Evolutionary conservation across 2,329 filamentous ascomycete species (phyloP).

Genomic region (Pestalotiopsis fici): DNA sequence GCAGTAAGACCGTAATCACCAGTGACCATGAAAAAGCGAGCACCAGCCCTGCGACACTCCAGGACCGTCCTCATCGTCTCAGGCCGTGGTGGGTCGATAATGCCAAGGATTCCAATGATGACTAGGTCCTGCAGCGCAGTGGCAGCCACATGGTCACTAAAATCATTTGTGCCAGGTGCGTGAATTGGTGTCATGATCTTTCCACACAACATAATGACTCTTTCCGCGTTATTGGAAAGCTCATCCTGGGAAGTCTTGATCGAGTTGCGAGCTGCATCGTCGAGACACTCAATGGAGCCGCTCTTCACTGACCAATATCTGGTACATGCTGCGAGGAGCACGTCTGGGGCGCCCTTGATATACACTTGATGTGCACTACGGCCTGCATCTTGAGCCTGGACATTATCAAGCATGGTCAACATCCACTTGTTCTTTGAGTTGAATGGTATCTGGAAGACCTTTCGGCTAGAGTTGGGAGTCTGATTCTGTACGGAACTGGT

Average conservation of each 20-base stretch:
- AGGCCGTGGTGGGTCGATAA: slow-evolving; percentile 71
- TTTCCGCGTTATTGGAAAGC: slow-evolving; percentile 41
- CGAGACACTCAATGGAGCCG: slow-evolving; percentile 34
- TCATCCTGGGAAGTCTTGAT: slow-evolving; percentile 39
- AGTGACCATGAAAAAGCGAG: slow-evolving; percentile 78
- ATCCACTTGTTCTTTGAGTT: slow-evolving; percentile 54
- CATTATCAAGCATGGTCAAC: slow-evolving; percentile 47
- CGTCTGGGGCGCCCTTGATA: slow-evolving; percentile 57
- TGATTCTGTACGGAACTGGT: slow-evolving; percentile 26
- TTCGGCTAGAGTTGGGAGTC: slow-evolving; percentile 13
- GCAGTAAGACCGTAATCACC: slow-evolving; percentile 78
- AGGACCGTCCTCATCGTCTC: slow-evolving; percentile 64
- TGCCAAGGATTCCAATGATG: slow-evolving; percentile 68
- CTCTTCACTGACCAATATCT: slow-evolving; percentile 34
- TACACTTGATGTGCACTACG: slow-evolving; percentile 42
- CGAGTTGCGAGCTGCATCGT: slow-evolving; percentile 28
- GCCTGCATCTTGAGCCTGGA: slow-evolving; percentile 48
- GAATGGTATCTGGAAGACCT: slow-evolving; percentile 44
- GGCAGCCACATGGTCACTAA: slow-evolving; percentile 46
- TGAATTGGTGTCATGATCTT: slow-evolving; percentile 29
- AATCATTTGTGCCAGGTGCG: background rate
- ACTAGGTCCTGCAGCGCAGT: slow-evolving; percentile 60
- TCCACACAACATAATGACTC: slow-evolving; percentile 44
- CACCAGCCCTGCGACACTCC: slow-evolving; percentile 67
- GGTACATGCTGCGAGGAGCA: slow-evolving; percentile 39